phyloP scores from a whole-genome alignment of 2,329 filamentous ascomycete genomes.

The Phialophora tarda region DNA sequence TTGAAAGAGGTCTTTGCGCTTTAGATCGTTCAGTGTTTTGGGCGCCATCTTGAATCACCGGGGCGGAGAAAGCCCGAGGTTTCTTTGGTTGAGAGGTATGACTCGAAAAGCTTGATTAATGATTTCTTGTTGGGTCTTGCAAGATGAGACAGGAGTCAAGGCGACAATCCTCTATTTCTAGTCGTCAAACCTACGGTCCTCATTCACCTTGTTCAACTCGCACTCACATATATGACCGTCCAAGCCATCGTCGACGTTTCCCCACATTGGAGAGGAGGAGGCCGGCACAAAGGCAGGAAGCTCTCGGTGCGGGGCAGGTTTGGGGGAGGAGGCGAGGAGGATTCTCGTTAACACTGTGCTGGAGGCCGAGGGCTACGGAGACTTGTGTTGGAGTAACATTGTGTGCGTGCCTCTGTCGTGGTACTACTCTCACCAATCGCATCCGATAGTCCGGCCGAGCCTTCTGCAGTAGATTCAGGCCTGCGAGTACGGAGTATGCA shows the following conservation, averaged over 20 bases:
- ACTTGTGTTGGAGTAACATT: background rate
- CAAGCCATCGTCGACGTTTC: background rate
- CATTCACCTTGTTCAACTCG: background rate
- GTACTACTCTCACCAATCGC: background rate
- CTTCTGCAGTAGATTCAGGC: background rate
- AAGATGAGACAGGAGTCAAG: background rate
- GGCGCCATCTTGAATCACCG: conserved; percentile 21
- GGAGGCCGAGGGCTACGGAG: conserved; percentile 1
- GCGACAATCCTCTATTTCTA: background rate
- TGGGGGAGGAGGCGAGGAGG: conserved; percentile 4
- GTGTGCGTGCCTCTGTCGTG: background rate
- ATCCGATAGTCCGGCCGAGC: background rate
- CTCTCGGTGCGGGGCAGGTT: conserved; percentile 7
- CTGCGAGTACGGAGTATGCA: background rate
- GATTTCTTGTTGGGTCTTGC: background rate
- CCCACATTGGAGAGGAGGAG: conserved; percentile 18
- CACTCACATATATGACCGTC: background rate
- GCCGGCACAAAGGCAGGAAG: background rate
- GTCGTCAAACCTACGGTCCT: background rate
- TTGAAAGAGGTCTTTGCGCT: conserved; percentile 40
- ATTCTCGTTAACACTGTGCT: background rate
- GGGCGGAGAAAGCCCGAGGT: background rate
- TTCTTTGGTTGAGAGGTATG: background rate
- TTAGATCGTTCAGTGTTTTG: conserved; percentile 35
- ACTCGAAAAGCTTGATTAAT: background rate